A percentile compares a stretch with the other conserved stretches of the same genome.
These are phyloP conservation scores for Daucus carota DNA, from an alignment of 129 eudicot genomes.

Conservation along the genomic window DNA sequence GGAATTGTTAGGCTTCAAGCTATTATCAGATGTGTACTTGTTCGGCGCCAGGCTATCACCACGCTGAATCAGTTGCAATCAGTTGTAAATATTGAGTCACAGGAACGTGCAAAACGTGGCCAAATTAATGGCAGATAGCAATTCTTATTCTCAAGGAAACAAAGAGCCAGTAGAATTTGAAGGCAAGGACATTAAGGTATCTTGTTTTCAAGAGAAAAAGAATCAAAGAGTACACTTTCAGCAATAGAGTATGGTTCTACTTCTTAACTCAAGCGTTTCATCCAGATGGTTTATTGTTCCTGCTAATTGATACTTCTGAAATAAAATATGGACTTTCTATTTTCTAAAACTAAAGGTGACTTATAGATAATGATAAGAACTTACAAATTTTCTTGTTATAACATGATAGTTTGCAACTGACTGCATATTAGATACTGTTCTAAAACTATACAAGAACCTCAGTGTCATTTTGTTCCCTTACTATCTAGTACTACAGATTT, in stretches of 20 bases:
- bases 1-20: too few relatives aligned
- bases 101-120: slow-evolving; percentile 60
- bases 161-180: slow-evolving; percentile 17
- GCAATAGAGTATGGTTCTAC: slow-evolving; percentile 49
- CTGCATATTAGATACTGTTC: too few relatives aligned
- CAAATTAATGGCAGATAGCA: slow-evolving; percentile 37
- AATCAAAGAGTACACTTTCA: slow-evolving; percentile 55
- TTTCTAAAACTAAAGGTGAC: too few relatives aligned
- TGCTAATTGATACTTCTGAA: background rate
- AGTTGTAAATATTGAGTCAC: slow-evolving; percentile 66
- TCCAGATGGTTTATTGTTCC: background rate
- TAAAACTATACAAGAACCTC: too few relatives aligned
- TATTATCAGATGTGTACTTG: too few relatives aligned
- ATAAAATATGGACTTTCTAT: background rate
- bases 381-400: background rate
- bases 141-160: slow-evolving; percentile 21
- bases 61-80: too few relatives aligned
- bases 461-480: too few relatives aligned
- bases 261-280: background rate
- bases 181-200: slow-evolving; percentile 65
- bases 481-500: too few relatives aligned
- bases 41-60: too few relatives aligned
- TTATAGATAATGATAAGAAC: background rate
- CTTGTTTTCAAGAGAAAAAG: too few relatives aligned
- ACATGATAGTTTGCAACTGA: background rate